Percentiles rank a stretch among this genome's conserved stretches.
Evolutionary conservation across 2,329 filamentous ascomycete species (phyloP).

Genomic region (Onygena corvina): DNA sequence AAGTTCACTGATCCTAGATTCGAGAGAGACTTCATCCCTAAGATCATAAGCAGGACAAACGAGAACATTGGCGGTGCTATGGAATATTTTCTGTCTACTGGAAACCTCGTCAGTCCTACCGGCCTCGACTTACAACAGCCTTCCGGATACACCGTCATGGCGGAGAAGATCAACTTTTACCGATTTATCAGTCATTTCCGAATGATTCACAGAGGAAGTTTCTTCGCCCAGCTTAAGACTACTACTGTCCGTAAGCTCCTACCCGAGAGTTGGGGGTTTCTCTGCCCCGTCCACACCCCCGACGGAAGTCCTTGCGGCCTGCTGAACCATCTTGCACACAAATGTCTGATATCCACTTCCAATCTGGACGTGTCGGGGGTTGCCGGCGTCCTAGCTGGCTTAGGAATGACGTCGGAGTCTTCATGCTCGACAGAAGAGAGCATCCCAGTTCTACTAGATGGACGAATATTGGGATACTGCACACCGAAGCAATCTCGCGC

Average conservation of each 20-base stretch:
- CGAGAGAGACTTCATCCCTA: conserved; percentile 62
- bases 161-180: conserved; percentile 97
- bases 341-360: conserved; percentile 76
- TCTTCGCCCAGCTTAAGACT: conserved; percentile 95
- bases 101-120: conserved; percentile 81
- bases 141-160: conserved; percentile 90
- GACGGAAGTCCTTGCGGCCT: conserved; percentile 92
- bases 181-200: conserved; percentile 98
- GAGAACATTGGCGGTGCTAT: conserved; percentile 78
- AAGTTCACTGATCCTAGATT: conserved; percentile 67
- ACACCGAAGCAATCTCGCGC: conserved; percentile 67
- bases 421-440: conserved; percentile 71
- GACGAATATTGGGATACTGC: conserved; percentile 80
- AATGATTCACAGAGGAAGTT: conserved; percentile 97
- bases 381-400: conserved; percentile 59
- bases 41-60: conserved; percentile 68
- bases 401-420: conserved; percentile 65
- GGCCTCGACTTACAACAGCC: conserved; percentile 90
- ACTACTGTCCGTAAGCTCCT: conserved; percentile 91
- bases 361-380: conserved; percentile 62
- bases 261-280: conserved; percentile 94
- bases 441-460: conserved; percentile 81
- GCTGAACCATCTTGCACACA: conserved; percentile 88
- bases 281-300: conserved; percentile 94
- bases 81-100: conserved; percentile 93